Evolutionary conservation across 1,139 yeast genomes (phyloP), one percentile per base, ranked within the genome.

Genomic region (Lodderomyces parapsilosis): DNA sequence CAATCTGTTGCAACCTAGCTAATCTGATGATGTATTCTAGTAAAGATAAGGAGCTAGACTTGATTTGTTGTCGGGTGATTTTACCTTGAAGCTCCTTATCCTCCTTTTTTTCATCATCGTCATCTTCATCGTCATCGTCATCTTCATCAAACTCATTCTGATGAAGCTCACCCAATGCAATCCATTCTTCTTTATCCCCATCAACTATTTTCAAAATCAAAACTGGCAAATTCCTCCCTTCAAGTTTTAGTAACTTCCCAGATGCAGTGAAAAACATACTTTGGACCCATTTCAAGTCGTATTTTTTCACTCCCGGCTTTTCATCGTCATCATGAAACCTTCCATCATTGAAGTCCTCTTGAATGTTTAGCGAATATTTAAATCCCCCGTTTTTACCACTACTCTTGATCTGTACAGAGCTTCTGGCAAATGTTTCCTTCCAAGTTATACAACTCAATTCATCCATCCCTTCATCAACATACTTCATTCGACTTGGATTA

Each of bases 401-500:
- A 24, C 80, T 61, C 42, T 64, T 51, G 7, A 84, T 57, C 18
- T 65, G 60, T 0, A 79, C 76, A 44, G 63, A 59, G 35, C 85
- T 77, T 43, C 81, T 69, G 6, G 89, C 83, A 61, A 68, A 80
- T 45, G 83, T 84, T 54, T 86, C 95, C 52, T 83, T 84, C 95
- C 95, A 86, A 2, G 79, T 72, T 1, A 85, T 75, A 38, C 74
- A 74, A 32, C 63, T 59, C 19, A 64, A 55, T 3, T 58, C 63
- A 38, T 56, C 63, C 13, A 44, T 28, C 56, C 33, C 33, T 56
- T 56, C 45, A 5, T 63, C 71, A 8, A 66, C 47, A 43, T 65
- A 67, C 61, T 65, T 57, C 36, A 71, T 58, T 43, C 79, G 57
- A 36, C 79, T 68, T 4, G 84, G 78, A 46, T 83, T 83, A 54